Conservation (phyloP, 1,284 basidiomycete species). For the Leccinum subrobustum region DNA sequence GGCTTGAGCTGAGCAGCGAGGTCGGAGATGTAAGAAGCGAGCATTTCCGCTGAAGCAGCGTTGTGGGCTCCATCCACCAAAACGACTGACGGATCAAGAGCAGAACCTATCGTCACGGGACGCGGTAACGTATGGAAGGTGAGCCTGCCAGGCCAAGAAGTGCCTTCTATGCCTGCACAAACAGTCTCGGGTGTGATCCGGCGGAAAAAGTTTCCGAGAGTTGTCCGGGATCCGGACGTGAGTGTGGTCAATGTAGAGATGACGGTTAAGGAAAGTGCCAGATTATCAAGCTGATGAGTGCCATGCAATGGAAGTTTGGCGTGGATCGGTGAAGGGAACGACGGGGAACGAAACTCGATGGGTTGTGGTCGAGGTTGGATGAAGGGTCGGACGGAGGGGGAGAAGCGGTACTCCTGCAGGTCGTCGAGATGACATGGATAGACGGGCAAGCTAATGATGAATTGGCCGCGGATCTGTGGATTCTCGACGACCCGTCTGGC, state of each 20-base stretch:
- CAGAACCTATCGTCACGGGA: conserved; percentile 18
- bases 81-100: conserved; percentile 40
- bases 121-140: conserved; percentile 59
- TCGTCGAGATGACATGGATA: conserved; percentile 18
- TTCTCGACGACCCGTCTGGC: conserved; percentile 41
- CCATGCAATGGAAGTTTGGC: conserved; percentile 69
- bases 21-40: conserved; percentile 69
- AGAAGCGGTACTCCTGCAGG: conserved; percentile 34
- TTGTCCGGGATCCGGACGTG: conserved; percentile 28
- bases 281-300: conserved; percentile 80
- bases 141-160: conserved; percentile 83
- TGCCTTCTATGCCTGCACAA: conserved; percentile 53
- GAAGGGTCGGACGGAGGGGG: conserved; percentile 35
- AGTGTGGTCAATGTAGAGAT: conserved; percentile 61
- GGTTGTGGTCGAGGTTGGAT: conserved; percentile 43
- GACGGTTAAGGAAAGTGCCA: conserved; percentile 67
- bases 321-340: conserved; percentile 39
- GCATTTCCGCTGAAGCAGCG: conserved; percentile 70
- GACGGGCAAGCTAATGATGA: conserved; percentile 40
- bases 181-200: conserved; percentile 29
- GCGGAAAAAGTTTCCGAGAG: conserved; percentile 15
- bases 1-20: conserved; percentile 25
- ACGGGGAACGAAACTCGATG: conserved; percentile 42
- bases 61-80: conserved; percentile 97
- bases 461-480: conserved; percentile 37